phyloP scores from a whole-genome alignment of 768 basidiomycete genomes.

The Sarcomyxa edulis region DNA sequence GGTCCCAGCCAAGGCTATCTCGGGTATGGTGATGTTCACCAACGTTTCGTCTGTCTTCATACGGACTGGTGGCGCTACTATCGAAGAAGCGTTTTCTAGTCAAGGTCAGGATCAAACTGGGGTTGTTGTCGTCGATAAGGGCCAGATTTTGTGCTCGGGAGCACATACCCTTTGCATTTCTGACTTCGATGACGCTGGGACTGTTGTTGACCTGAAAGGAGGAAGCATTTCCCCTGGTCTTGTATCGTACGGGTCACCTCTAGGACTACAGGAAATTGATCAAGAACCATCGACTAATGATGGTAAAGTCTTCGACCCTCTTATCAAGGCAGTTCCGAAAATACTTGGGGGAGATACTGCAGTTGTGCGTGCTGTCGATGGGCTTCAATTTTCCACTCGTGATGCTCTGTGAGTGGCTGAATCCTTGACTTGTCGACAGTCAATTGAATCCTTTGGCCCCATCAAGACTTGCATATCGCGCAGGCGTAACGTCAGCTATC shows the following conservation, averaged over 20 bases:
- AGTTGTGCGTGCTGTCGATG: conserved; percentile 67
- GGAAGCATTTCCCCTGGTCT: conserved; percentile 65
- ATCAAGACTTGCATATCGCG: conserved; percentile 58
- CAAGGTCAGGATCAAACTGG: conserved; percentile 15
- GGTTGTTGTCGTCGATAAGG: conserved; percentile 37
- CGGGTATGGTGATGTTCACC: conserved; percentile 44
- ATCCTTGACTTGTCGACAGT: conserved; percentile 1
- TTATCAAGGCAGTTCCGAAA: conserved; percentile 37
- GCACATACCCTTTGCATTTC: conserved; percentile 8
- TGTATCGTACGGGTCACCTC: conserved; percentile 62
- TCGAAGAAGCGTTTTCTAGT: conserved; percentile 20
- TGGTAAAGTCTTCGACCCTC: conserved; percentile 54
- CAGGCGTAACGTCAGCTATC: conserved; percentile 68
- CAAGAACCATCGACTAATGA: conserved; percentile 68
- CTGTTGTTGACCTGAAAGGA: conserved; percentile 59
- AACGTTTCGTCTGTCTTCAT: conserved; percentile 54
- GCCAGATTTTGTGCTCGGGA: conserved; percentile 48
- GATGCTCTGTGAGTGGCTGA: conserved; percentile 67
- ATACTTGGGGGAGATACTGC: conserved; percentile 46
- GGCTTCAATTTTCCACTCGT: conserved; percentile 62
- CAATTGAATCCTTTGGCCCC: neutral
- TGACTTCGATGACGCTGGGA: conserved; percentile 16
- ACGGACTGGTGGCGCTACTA: conserved; percentile 14
- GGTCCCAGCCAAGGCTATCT: conserved; percentile 28
- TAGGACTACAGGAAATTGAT: conserved; percentile 69